Base-by-base conservation (phyloP, 140 eudicot species). In the Flaveria floridana region DNA sequence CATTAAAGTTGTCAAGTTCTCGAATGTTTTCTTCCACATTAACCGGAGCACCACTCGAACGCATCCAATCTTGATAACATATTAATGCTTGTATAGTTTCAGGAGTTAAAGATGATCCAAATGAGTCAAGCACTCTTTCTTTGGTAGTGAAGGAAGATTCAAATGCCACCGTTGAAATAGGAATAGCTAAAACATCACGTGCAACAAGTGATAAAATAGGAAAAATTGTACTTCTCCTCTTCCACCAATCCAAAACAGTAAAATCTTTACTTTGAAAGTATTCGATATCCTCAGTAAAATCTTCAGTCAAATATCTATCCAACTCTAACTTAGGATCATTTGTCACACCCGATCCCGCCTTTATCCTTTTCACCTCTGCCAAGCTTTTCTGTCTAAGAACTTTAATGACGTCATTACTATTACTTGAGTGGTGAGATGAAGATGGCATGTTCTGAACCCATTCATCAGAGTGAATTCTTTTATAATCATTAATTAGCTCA, bases 51-150 rank as follows among this genome's bases (percentile, higher is more conserved):
- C 20, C 26, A 28, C 61, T 47, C 3, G 25, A 6, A 2, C 44
- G 61, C 15, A 69, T 69, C 74, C 74, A 69, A 48, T 46, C 64
- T 70, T 70, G 75, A 70, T 58, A 50, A 70, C 64, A 70, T 15
- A 70, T 52, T 4, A 71, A n/a, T 9, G 75, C 75, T 71, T 71
- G 65, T 47, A 71, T 14, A 28, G 21, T 28, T 52, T 28, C 47
- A 7, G 50, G 75, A 52, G 48, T 51, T 26, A 52, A 71, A 28
- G 75, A 51, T 14, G 28, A n/a, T 52, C 51, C 10, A 30, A 39
- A 73, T 37, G 39, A 57, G 26, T 73, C 56, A 0, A 73, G 69
- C 15, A 39, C 57, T 37, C 42, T 57, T 73, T 58, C 58, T 14
- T 51, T 21, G 3, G 23, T 41, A 41, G 55, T 57, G 12, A 41